Percentiles rank a stretch among this genome's conserved stretches.
These are phyloP conservation scores for Aspergillus aculeatinus DNA, from an alignment of 2,329 filamentous ascomycete genomes.

Conservation along the genomic window DNA sequence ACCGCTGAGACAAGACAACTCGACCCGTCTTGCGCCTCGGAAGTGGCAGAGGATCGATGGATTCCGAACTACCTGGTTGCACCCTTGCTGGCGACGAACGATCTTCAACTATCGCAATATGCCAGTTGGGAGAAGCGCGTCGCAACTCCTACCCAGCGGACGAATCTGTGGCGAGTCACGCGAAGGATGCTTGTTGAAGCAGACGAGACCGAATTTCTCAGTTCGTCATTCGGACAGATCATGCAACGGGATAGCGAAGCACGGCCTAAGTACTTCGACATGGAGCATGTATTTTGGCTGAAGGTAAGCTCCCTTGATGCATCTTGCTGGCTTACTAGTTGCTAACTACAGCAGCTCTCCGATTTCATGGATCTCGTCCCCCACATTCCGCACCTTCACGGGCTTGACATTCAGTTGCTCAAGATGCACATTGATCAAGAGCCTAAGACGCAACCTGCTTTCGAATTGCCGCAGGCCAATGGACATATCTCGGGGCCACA, in stretches of 20 bases:
- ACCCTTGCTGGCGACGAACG: constrained; percentile 49
- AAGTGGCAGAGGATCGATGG: constrained; percentile 47
- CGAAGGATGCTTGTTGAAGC: constrained; percentile 47
- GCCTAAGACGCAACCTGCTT: constrained; percentile 22
- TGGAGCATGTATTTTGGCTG: constrained; percentile 54
- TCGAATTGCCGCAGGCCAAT: constrained; percentile 29
- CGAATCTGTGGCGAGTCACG: constrained; percentile 50
- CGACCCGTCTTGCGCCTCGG: constrained; percentile 37
- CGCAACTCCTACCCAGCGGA: constrained; percentile 44
- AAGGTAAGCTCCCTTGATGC: constrained; percentile 36
- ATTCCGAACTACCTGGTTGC: constrained; percentile 51
- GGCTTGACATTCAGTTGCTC: constrained; percentile 39
- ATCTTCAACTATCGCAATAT: constrained; percentile 50
- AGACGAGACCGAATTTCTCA: constrained; percentile 38
- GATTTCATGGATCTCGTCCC: constrained; percentile 52
- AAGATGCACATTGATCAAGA: constrained; percentile 45
- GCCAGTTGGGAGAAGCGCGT: constrained; percentile 48
- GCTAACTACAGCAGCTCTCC: constrained; percentile 37
- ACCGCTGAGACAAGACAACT: constrained; percentile 46
- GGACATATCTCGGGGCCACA: constrained; percentile 28
- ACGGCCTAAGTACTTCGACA: constrained; percentile 48
- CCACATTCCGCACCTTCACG: constrained; percentile 49
- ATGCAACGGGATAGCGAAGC: constrained; percentile 45
- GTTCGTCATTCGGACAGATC: constrained; percentile 40
- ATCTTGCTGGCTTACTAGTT: background rate